Conservation (phyloP, 176 grass and related monocot genomes). For the Oryza rufipogon region DNA sequence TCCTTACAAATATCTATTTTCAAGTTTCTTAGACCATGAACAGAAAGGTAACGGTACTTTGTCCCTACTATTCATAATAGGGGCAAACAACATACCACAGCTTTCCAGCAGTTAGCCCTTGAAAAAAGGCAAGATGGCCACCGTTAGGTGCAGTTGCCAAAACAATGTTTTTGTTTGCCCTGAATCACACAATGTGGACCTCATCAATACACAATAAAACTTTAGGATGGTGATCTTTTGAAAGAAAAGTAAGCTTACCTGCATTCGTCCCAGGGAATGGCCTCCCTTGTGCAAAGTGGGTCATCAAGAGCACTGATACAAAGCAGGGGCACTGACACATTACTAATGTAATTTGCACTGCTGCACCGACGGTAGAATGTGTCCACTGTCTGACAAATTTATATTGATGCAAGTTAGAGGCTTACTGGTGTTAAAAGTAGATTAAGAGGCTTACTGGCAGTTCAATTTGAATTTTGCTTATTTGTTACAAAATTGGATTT, state of each 20-base stretch:
- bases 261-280: constrained; percentile 99
- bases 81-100: constrained; percentile 69
- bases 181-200: constrained; percentile 43
- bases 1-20: background rate
- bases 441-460: background rate
- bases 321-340: constrained; percentile 73
- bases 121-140: constrained; percentile 86
- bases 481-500: background rate
- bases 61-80: background rate
- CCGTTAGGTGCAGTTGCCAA: constrained; percentile 93
- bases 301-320: constrained; percentile 97
- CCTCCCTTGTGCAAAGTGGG: constrained; percentile 91
- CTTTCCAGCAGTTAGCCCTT: constrained; percentile 74
- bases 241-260: constrained; percentile 42
- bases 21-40: background rate
- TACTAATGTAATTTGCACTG: constrained; percentile 72
- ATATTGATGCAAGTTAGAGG: background rate
- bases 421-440: background rate
- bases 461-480: constrained; percentile 11
- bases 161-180: constrained; percentile 85
- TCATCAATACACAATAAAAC: constrained; percentile 21
- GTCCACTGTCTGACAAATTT: constrained; percentile 78
- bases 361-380: constrained; percentile 95
- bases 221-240: background rate
- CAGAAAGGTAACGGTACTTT: background rate